Base-by-base conservation (phyloP, 129 eudicot genomes). In the Helichrysum umbraculigerum region DNA sequence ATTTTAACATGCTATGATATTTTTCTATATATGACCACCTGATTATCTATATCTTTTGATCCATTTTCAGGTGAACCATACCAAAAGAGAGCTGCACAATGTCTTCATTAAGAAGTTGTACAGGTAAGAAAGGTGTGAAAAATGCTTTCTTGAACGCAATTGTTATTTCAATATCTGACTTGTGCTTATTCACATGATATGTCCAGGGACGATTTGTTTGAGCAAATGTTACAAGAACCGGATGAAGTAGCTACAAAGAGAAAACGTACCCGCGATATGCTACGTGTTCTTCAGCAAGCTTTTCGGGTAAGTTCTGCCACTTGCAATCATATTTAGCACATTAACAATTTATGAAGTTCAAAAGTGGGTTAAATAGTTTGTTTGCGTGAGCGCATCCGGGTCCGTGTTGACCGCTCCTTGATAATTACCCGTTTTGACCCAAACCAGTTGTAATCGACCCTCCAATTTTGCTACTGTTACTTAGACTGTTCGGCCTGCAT, bases 171-270 rank as follows among this genome's bases (percentile, higher is more conserved):
- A 4, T 37, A n/a, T 37, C 32, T 67, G 28, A 64, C 15, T 17
- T 16, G 42, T 64, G 69, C 41, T 64, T 64, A 25, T 29, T 66
- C 52, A 67, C 7, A 37, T 67, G 25, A 35, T 67, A 35, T 67
- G 39, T 20, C 60, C 89, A 95, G 99, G 66, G 99, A 95, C 66
- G 91, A 95, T 82, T 80, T 95, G 70, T 87, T 95, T 37, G 99
- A 91, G 72, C 96, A 91, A 80, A 95, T 95, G 99, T 80, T 95
- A 77, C 99, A 89, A 78, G 99, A 95, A 81, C 99, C 99, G 35
- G 91, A 89, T 57, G 99, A 91, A 68, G 86, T 95, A 70, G 88
- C 99, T 28, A 66, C 77, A 22, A 95, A 89, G 76, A 85, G 99
- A 85, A 95, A 88, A 83, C 96, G 88, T 30, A 83, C 97, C 14